Percentiles rank a stretch among this genome's conserved stretches.
Conservation (phyloP, 1,139 yeast species). For the Yamadazyma trypodendri region DNA sequence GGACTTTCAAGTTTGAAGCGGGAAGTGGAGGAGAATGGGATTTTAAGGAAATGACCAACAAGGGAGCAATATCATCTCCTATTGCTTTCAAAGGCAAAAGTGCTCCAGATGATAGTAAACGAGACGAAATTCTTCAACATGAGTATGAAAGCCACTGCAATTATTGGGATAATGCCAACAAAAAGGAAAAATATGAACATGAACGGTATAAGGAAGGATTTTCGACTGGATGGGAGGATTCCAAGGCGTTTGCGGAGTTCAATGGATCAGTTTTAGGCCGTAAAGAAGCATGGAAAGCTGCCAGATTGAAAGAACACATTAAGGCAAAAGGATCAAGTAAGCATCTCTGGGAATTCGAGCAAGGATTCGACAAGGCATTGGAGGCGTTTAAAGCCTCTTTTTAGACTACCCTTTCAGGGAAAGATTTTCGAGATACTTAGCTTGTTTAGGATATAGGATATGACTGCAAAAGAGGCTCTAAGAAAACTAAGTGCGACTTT, state of each 20-base stretch:
- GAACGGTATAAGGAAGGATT: slow-evolving; percentile 81
- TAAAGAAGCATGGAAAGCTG: slow-evolving; percentile 60
- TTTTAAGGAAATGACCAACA: slow-evolving; percentile 70
- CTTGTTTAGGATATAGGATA: not conserved
- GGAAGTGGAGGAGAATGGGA: slow-evolving; percentile 99
- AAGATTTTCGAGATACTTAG: not conserved
- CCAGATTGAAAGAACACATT: slow-evolving; percentile 55
- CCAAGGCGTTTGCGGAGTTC: slow-evolving; percentile 62
- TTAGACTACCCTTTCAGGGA: not conserved
- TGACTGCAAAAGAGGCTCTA: slow-evolving; percentile 1
- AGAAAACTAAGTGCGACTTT: not conserved
- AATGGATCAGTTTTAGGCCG: slow-evolving; percentile 77
- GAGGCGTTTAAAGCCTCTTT: slow-evolving; percentile 23
- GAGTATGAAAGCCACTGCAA: slow-evolving; percentile 49
- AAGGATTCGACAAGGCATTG: slow-evolving; percentile 71
- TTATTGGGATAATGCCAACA: slow-evolving; percentile 68
- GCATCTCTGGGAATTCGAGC: slow-evolving; percentile 83
- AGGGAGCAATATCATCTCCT: slow-evolving; percentile 50
- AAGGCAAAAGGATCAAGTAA: slow-evolving; percentile 52
- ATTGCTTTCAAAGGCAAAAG: slow-evolving; percentile 21
- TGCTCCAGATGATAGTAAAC: slow-evolving; percentile 41
- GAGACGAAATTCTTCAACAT: slow-evolving; percentile 38
- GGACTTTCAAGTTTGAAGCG: slow-evolving; percentile 85
- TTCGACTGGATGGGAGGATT: slow-evolving; percentile 70
- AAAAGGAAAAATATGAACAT: slow-evolving; percentile 68